Conservation (phyloP, 768 basidiomycete species). For the Naganishia antarctica region DNA sequence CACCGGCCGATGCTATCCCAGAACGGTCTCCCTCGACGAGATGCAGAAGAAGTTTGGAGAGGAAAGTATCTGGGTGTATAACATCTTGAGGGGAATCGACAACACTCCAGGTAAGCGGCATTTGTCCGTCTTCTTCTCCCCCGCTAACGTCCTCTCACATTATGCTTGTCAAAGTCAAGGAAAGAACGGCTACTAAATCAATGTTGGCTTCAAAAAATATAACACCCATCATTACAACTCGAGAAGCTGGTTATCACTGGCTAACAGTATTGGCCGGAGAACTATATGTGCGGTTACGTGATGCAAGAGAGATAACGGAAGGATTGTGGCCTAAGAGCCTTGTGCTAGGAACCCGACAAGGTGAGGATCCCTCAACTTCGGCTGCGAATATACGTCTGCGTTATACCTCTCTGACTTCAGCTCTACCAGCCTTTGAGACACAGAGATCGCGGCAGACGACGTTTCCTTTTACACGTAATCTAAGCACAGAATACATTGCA, state of each 20-base stretch:
- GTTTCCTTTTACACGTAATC: slow-evolving; percentile 74
- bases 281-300: slow-evolving; percentile 73
- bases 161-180: slow-evolving; percentile 64
- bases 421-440: slow-evolving; percentile 67
- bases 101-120: slow-evolving; percentile 66
- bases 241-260: slow-evolving; percentile 80
- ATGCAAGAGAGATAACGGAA: slow-evolving; percentile 67
- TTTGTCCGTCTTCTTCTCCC: background rate
- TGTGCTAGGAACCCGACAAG: slow-evolving; percentile 70
- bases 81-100: slow-evolving; percentile 80
- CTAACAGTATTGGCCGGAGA: slow-evolving; percentile 86
- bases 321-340: slow-evolving; percentile 90
- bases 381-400: no score
- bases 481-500: slow-evolving; percentile 71
- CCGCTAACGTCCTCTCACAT: background rate
- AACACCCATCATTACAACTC: slow-evolving; percentile 66
- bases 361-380: slow-evolving; percentile 52
- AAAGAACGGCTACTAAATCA: slow-evolving; percentile 74
- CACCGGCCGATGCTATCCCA: slow-evolving; percentile 16
- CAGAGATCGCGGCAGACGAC: slow-evolving; percentile 74
- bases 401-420: no score
- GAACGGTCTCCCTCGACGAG: slow-evolving; percentile 48
- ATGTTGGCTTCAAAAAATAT: slow-evolving; percentile 98
- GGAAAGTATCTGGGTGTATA: slow-evolving; percentile 76
- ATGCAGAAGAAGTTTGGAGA: slow-evolving; percentile 52